Conservation (phyloP, 176 grass and related monocot species). For the Paspalum notatum region DNA sequence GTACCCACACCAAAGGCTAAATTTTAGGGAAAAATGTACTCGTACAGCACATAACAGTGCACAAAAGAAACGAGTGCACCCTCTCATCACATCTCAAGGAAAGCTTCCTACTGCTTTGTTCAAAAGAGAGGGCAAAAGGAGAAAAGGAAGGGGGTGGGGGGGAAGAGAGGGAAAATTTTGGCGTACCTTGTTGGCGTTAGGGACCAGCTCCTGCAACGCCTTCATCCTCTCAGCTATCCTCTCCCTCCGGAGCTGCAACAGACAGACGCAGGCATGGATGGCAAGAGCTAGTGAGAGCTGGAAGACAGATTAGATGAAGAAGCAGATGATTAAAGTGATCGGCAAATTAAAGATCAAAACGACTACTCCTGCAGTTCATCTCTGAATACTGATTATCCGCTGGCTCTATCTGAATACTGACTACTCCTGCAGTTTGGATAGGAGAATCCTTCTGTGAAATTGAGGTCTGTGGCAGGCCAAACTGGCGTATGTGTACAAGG, state of each 20-base stretch:
- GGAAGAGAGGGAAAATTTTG: constrained; percentile 26
- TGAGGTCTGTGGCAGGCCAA: constrained; percentile 18
- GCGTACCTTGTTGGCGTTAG: constrained; percentile 86
- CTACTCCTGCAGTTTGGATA: not conserved
- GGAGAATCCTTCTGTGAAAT: not conserved
- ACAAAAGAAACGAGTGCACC: constrained; percentile 30
- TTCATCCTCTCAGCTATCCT: constrained; percentile 99
- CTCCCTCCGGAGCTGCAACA: constrained; percentile 88
- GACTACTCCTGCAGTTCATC: not conserved
- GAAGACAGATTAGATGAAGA: constrained; percentile 15
- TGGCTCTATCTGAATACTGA: not conserved
- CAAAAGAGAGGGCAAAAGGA: constrained; percentile 36
- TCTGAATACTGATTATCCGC: not conserved
- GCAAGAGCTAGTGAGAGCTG: constrained; percentile 36
- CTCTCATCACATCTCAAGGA: constrained; percentile 40
- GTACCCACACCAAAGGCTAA: not conserved
- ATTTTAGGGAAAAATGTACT: not conserved
- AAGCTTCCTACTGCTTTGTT: constrained; percentile 45
- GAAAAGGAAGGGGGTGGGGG: constrained; percentile 19
- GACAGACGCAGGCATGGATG: not conserved
- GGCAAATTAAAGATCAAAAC: not conserved
- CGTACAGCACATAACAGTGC: constrained; percentile 3
- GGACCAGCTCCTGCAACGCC: constrained; percentile 89
- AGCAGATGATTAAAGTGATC: not conserved
- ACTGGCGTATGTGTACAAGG: not conserved